Evolutionary conservation across 768 basidiomycete genomes (phyloP), one percentile per base, ranked within the genome.

Genomic region (Termitomyces sp.): DNA sequence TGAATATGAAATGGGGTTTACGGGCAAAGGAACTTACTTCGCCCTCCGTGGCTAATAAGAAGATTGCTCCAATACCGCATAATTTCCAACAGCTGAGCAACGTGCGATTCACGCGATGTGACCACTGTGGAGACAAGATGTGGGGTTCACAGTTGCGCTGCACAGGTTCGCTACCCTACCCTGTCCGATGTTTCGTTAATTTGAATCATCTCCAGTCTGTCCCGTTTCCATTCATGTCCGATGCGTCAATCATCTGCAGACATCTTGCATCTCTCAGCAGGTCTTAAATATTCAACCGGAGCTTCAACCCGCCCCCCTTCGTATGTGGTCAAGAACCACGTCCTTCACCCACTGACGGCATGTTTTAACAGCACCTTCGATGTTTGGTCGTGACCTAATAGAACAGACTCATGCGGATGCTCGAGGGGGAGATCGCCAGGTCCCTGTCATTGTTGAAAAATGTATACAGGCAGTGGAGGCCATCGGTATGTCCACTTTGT

Each of bases 61-160:
- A 69, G 54, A 80, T 73, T 60, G 66, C 69, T 19, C 69, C 66
- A 63, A 60, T 77, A 35, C 86, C 90, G 54, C 97, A 99, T 68
- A 80, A 79, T 58, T 98, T 98, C 78, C 90, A 93, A 65, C 93
- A 90, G 60, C 75, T 91, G 59, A 96, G 86, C 63, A 82, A 94
- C 28, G 74, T 98, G 55, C 83, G 95, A 37, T 90, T 97, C 55
- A 87, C 91, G 28, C 81, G 91, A 41, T 99, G 97, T 66, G 97
- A 98, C 64, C 88, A 95, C 53, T 99, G 97, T 66, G 87, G 86
- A 34, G 97, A 98, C 66, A 99, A 98, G 76, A 85, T 98, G 85
- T 99, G 95, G 94, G 96, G 96, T 7, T 83, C 94, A n/a, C 93
- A 95, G 66, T 77, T 91, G 51, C 87, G 91, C 32, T 99, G 97